Base-by-base conservation (phyloP, 805 yeast species). In the Hagleromyces aurorensis region DNA sequence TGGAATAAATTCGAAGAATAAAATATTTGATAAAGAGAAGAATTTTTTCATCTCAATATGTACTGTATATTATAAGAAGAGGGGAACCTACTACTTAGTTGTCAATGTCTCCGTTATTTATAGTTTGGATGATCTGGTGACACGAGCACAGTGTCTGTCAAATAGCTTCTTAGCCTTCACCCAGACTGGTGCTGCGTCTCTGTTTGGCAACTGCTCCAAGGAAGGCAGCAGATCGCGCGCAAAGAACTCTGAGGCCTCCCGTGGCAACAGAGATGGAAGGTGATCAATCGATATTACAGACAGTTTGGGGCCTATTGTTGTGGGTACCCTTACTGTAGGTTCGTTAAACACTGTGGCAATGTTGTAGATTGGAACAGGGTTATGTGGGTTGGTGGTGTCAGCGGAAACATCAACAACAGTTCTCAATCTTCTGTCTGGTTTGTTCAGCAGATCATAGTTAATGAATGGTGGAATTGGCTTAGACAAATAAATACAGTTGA, bases 331-430 rank as follows among this genome's bases (percentile, higher is more conserved):
- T 25, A 84, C 96, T 3, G 96, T 87, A 42, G 98, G 99, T 47
- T 84, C 73, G 43, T 73, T 72, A 67, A 91, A 91, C 5, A 79
- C 86, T 16, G 98, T 89, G 34, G 95, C 94, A 43, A 84, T 68
- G 14, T 75, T 66, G 61, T 91, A 93, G 32, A 91, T 89, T 38
- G 99, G 98, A 36, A 91, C 73, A 34, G 99, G 99, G 65, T 91
- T 91, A 68, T 86, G 89, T 38, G 96, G 96, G 61, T 91, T 91
- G 32, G 98, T 91, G 27, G 97, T 91, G 64, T 91, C 99, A 33
- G 98, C 98, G 30, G 95, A 83, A 34, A 91, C 99, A 59, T 91
- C 99, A 30, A 91, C 96, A 38, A 91, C 85, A 11, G 93, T 84
- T 60, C 89, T 75, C 54, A 91, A 72, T 43, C 70, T 78, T 74